phyloP scores from a whole-genome alignment of 257 asterid species.

The Schizonepeta tenuifolia region DNA sequence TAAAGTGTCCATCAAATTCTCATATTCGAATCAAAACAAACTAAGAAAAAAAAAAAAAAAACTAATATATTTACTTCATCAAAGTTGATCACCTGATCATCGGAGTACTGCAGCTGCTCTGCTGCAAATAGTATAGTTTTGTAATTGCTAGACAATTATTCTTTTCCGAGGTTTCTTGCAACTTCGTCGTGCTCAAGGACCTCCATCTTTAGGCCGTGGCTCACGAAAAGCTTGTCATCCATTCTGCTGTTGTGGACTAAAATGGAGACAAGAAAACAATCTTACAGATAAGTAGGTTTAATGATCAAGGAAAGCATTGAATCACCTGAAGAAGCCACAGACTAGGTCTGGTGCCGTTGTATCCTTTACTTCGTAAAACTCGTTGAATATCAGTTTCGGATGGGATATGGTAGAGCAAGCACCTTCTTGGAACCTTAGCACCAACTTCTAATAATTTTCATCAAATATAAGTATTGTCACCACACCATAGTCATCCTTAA shows the following conservation, averaged over 20 bases:
- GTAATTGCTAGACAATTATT: conserved; percentile 32
- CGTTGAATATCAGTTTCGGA: conserved; percentile 64
- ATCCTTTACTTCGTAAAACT: conserved; percentile 61
- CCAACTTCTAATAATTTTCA: conserved; percentile 54
- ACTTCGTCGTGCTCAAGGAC: conserved; percentile 46
- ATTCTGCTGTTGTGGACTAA: conserved; percentile 49
- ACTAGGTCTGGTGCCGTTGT: conserved; percentile 75
- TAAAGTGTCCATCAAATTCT: not conserved
- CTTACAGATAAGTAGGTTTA: not conserved
- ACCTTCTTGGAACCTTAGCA: conserved; percentile 76
- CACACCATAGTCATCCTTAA: not conserved
- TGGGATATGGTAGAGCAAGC: conserved; percentile 65
- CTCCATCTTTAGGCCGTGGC: conserved; percentile 64
- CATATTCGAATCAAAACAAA: not conserved
- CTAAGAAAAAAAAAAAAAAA: not conserved
- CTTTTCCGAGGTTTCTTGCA: conserved; percentile 46
- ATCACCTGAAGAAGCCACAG: conserved; percentile 83
- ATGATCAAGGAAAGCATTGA: not conserved
- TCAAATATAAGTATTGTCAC: conserved; percentile 27
- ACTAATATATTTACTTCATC: not conserved
- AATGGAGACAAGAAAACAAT: conserved; percentile 18
- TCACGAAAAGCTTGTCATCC: conserved; percentile 67
- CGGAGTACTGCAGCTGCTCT: conserved; percentile 77
- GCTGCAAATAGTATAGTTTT: conserved; percentile 54
- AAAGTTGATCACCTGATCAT: conserved; percentile 67